Conservation (phyloP, 2,329 filamentous ascomycete genomes). For the Fusarium ambrosium region DNA sequence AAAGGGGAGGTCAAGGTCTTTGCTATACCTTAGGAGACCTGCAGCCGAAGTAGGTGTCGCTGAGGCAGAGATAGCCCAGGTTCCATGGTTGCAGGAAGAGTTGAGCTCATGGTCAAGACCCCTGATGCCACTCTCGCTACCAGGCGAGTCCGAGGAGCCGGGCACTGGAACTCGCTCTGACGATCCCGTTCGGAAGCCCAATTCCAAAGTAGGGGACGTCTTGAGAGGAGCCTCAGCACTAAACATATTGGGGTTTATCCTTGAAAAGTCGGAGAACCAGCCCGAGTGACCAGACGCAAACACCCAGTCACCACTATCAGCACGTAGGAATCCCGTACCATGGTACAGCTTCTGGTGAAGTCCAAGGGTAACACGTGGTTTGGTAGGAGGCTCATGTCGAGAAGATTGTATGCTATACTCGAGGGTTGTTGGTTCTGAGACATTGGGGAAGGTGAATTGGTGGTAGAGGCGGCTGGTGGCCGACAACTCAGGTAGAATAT, state of each 20-base stretch:
- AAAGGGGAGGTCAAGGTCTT: constrained; percentile 50
- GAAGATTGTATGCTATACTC: constrained; percentile 53
- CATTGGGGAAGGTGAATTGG: constrained; percentile 47
- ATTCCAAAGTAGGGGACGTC: constrained; percentile 55
- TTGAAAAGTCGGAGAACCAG: constrained; percentile 52
- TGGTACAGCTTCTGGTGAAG: constrained; percentile 51
- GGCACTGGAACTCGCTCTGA: constrained; percentile 21
- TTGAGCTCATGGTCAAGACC: constrained; percentile 52
- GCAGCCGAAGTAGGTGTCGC: constrained; percentile 47
- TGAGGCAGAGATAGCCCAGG: constrained; percentile 58
- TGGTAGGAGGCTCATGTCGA: constrained; percentile 29
- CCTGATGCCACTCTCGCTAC: constrained; percentile 53
- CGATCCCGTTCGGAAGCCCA: constrained; percentile 55
- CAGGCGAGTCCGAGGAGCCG: constrained; percentile 29
- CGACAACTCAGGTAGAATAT: constrained; percentile 55
- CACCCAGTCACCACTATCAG: constrained; percentile 60
- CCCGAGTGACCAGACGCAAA: constrained; percentile 47
- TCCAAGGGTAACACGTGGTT: constrained; percentile 51
- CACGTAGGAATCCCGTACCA: constrained; percentile 55
- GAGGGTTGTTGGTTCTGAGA: constrained; percentile 51
- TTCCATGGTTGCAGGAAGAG: constrained; percentile 48
- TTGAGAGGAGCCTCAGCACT: constrained; percentile 48
- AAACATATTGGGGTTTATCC: constrained; percentile 48
- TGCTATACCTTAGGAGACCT: constrained; percentile 52
- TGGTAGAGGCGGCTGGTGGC: constrained; percentile 55